Evolutionary conservation across 371 early-diverging fungal species (phyloP), one percentile per base, ranked within the genome.

Genomic region (Rhizopus stolonifer): DNA sequence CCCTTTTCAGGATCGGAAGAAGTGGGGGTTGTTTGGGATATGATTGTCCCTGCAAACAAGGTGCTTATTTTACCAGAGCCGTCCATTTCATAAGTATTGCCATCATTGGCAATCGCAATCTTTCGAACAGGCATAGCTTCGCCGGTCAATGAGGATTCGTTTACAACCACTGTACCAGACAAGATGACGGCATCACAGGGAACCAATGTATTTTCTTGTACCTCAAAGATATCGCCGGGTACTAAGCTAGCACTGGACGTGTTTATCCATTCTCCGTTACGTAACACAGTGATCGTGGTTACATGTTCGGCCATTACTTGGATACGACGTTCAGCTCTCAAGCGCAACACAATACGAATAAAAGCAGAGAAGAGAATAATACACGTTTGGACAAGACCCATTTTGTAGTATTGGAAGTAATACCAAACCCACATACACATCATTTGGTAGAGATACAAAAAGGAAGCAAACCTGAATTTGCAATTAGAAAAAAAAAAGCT

Each of bases 91-190:
- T 64, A 68, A 0, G 60, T 34, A 34, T 60, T 60, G 23, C 67
- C 58, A 29, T 86, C 85, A 49, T 59, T 56, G 33, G 72, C 69
- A 18, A 86, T 62, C 13, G 88, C 66, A 53, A 83, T 82, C 65
- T 94, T 94, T 50, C 88, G 85, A 29, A 94, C 83, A 1, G 94
- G 94, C 56, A 91, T 80, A 8, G 89, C 83, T 70, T 95, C 96
- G 52, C 94, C 92, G 0, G 91, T 94, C 23, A 93, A 70, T 48
- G 87, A 82, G 55, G 85, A 80, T 66, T 94, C 95, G 65, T 94
- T 88, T 3, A 86, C 83, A 17, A 93, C 82, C 0, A 77, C 74
- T 25, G 84, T 86, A 42, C 95, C 94, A n/a, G 73, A 65, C 5
- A 92, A 57, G 10, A 94, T 67, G 8, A 83, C 72, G 34, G 73